phyloP scores from a whole-genome alignment of 2,329 filamentous ascomycete genomes.

The Macroventuria anomochaeta region DNA sequence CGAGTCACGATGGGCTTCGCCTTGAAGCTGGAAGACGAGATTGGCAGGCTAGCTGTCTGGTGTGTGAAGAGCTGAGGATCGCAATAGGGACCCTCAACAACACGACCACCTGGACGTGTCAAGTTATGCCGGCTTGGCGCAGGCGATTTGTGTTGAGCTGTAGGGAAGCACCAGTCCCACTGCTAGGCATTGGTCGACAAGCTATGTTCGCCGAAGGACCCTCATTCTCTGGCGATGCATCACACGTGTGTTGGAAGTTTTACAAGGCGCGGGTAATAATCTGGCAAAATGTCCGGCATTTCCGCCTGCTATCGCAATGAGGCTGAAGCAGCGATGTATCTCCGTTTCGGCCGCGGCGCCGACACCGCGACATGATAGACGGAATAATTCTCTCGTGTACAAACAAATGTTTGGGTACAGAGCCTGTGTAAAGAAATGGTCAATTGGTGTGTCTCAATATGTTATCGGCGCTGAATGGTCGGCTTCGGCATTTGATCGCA shows the following conservation, averaged over 20 bases:
- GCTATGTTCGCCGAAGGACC: not conserved
- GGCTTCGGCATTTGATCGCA: constrained; percentile 17
- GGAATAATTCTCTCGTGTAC: constrained; percentile 30
- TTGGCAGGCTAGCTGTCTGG: constrained; percentile 44
- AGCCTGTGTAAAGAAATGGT: constrained; percentile 16
- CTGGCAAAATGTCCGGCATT: constrained; percentile 16
- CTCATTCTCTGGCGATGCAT: constrained; percentile 5
- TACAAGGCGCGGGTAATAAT: constrained; percentile 14
- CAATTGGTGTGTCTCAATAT: constrained; percentile 1
- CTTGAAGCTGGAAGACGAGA: constrained; percentile 52
- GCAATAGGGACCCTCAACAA: not conserved
- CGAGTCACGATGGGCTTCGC: constrained; percentile 64
- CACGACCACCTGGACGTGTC: not conserved
- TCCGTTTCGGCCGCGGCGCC: constrained; percentile 38
- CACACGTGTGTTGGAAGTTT: constrained; percentile 9
- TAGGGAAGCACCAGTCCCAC: constrained; percentile 7
- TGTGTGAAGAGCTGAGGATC: constrained; percentile 30
- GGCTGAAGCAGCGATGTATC: constrained; percentile 16
- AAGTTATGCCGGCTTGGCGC: constrained; percentile 12
- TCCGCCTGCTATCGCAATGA: constrained; percentile 15
- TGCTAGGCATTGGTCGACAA: not conserved
- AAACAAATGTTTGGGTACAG: constrained; percentile 12
- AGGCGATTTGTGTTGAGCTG: constrained; percentile 8
- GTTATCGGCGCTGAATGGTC: constrained; percentile 8
- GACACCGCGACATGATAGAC: constrained; percentile 28